These are phyloP conservation scores for Wallacemonas sp. DNA, from an alignment of 208 protist genomes.

Conservation along the genomic window DNA sequence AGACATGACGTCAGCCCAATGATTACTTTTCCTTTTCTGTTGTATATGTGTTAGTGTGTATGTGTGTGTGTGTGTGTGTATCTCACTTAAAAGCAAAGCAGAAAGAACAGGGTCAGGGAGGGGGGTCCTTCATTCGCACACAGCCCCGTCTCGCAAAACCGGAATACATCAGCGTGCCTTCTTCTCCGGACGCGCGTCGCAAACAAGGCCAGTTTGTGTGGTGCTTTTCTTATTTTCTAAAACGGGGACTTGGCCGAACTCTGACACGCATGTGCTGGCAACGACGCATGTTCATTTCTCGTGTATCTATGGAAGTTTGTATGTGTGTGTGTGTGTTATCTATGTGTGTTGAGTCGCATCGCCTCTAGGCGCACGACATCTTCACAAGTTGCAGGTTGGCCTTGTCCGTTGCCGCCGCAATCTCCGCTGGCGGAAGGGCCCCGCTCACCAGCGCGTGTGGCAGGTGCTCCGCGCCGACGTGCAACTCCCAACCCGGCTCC, in stretches of 20 bases:
- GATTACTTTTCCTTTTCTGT: too few species aligned
- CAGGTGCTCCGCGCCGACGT: slow-evolving; percentile 38
- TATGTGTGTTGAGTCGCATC: neutral
- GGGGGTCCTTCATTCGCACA: neutral
- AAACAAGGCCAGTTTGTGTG: too few species aligned
- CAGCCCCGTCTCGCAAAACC: too few species aligned
- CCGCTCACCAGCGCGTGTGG: slow-evolving; percentile 44
- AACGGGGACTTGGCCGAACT: too few species aligned
- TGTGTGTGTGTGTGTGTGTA: neutral
- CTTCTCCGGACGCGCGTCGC: too few species aligned
- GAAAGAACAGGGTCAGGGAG: neutral
- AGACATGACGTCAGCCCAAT: too few species aligned
- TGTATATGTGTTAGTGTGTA: slow-evolving; percentile 3
- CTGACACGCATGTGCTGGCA: too few species aligned
- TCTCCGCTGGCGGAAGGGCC: slow-evolving; percentile 17
- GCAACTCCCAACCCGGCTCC: slow-evolving; percentile 72
- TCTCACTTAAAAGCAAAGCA: neutral
- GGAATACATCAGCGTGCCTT: too few species aligned
- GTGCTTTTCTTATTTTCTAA: too few species aligned
- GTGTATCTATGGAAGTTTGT: neutral
- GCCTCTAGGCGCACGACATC: neutral
- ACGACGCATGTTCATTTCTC: too few species aligned
- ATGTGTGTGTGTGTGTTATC: slow-evolving; percentile 3
- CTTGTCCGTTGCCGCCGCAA: slow-evolving; percentile 13
- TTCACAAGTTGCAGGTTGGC: neutral